These are phyloP conservation scores for Tilletiopsis washingtonensis DNA, from an alignment of 1,284 basidiomycete genomes.

Conservation along the genomic window DNA sequence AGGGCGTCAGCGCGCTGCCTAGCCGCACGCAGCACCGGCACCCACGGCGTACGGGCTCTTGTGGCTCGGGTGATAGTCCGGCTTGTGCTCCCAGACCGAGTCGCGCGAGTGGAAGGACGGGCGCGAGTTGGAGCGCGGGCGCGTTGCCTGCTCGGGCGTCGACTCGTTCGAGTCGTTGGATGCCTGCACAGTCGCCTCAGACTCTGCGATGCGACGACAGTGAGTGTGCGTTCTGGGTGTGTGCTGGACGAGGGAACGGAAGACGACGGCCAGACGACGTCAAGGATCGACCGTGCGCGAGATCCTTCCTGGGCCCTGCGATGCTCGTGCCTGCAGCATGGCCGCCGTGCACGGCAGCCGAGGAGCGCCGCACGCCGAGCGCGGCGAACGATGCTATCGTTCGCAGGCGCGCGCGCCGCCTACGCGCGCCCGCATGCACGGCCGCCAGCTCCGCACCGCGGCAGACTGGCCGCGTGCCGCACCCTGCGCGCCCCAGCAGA, in stretches of 20 bases:
- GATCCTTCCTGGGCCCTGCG: neutral
- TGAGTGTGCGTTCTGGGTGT: neutral
- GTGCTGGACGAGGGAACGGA: neutral
- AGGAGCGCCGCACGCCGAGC: neutral
- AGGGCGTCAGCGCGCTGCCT: neutral
- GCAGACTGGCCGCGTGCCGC: too few relatives aligned
- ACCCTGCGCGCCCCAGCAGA: too few relatives aligned
- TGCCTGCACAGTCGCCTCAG: neutral
- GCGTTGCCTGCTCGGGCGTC: neutral
- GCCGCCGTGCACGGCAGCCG: neutral
- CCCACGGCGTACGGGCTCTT: slow-evolving; percentile 22
- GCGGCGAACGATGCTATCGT: too few relatives aligned
- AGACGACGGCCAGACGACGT: neutral
- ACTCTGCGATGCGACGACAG: neutral
- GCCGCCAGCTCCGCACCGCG: too few relatives aligned
- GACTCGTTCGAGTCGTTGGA: neutral
- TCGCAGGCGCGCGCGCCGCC: too few relatives aligned
- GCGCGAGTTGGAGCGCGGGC: neutral
- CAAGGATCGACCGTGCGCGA: neutral
- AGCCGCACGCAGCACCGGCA: neutral
- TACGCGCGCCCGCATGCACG: too few relatives aligned
- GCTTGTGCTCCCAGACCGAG: slow-evolving; percentile 15
- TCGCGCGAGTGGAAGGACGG: slow-evolving; percentile 35
- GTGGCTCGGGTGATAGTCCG: slow-evolving; percentile 28
- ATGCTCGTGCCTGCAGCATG: neutral